A percentile compares a stretch with the other conserved stretches of the same genome.
Conservation (phyloP, 2,329 filamentous ascomycete species). For the Fusarium hostae region DNA sequence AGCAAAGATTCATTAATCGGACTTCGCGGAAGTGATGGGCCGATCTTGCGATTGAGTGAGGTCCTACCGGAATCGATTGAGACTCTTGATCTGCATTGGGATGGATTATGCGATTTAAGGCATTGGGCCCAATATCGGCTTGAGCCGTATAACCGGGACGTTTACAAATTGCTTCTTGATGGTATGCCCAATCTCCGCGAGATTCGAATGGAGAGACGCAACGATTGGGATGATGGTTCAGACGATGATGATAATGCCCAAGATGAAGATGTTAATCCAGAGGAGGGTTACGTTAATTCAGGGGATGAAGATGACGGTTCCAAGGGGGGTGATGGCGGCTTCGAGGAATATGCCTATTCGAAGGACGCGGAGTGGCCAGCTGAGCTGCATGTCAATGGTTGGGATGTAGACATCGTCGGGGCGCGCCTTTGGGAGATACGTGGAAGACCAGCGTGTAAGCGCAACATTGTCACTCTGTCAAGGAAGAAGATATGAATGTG, state of each 20-base stretch:
- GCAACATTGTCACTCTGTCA: background rate
- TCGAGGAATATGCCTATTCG: background rate
- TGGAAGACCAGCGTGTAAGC: background rate
- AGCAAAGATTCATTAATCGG: background rate
- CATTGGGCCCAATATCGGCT: background rate
- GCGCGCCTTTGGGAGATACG: background rate
- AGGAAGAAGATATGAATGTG: background rate
- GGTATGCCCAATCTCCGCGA: background rate
- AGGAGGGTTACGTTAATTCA: too few relatives aligned
- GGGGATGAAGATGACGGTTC: too few relatives aligned
- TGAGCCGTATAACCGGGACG: background rate
- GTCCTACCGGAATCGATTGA: conserved; percentile 11
- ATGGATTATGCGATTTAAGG: accelerated
- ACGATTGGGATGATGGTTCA: background rate
- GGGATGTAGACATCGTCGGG: background rate
- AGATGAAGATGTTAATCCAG: too few relatives aligned
- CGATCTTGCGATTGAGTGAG: background rate
- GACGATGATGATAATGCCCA: too few relatives aligned
- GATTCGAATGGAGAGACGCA: background rate
- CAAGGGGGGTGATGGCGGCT: too few relatives aligned
- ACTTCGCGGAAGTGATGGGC: background rate
- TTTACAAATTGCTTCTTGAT: background rate
- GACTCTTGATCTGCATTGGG: background rate
- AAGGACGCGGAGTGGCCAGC: background rate
- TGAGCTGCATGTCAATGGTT: background rate